A percentile compares a stretch with the other conserved stretches of the same genome.
Conservation (phyloP, 2,329 filamentous ascomycete species). For the Aspergillus glaucus region DNA sequence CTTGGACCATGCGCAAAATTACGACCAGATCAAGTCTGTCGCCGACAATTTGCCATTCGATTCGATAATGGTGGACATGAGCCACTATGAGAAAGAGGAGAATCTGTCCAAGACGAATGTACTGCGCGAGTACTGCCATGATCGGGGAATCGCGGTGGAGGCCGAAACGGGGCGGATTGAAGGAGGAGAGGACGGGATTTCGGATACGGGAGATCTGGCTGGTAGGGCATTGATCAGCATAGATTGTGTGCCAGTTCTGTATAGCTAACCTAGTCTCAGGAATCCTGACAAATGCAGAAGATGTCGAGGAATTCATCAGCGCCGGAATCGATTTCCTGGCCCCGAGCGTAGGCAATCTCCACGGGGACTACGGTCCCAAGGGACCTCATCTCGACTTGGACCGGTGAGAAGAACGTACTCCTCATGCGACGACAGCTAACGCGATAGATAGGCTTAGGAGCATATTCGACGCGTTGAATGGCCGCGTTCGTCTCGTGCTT, state of each 20-base stretch:
- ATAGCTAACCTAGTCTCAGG: conserved; percentile 11
- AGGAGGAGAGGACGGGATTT: conserved; percentile 64
- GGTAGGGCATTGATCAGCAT: conserved; percentile 15
- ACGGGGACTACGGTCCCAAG: conserved; percentile 60
- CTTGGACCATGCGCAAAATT: conserved; percentile 57
- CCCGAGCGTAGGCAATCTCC: conserved; percentile 66
- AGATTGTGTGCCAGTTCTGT: too few species aligned
- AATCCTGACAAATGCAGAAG: conserved; percentile 58
- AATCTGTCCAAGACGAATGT: conserved; percentile 57
- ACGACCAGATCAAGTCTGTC: conserved; percentile 51
- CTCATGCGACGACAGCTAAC: background rate
- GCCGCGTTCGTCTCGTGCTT: conserved; percentile 45
- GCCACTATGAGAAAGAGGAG: conserved; percentile 60
- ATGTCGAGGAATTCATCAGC: conserved; percentile 60
- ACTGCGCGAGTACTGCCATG: conserved; percentile 55
- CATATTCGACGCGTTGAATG: conserved; percentile 43
- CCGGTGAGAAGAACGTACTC: background rate
- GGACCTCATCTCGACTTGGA: conserved; percentile 51
- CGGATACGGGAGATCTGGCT: conserved; percentile 55
- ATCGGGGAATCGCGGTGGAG: conserved; percentile 57
- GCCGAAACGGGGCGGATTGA: conserved; percentile 64
- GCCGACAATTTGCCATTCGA: conserved; percentile 55
- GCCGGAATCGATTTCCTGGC: conserved; percentile 66
- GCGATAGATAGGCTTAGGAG: conserved; percentile 40
- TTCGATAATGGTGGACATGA: conserved; percentile 69